Conservation (phyloP, 2,329 filamentous ascomycete species). For the Phialophora expanda region DNA sequence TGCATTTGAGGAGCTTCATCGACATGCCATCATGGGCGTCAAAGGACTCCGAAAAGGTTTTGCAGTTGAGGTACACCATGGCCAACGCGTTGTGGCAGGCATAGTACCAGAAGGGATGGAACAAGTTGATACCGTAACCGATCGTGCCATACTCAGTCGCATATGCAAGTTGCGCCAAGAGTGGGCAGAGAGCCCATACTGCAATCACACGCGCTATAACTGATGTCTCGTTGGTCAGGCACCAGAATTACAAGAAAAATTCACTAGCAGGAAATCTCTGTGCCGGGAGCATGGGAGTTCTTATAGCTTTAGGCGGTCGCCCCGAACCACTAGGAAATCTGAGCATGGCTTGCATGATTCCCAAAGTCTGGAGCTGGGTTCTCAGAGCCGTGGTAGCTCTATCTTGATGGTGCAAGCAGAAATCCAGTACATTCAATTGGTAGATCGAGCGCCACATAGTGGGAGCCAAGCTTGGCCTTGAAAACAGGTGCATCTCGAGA, state of each 20-base stretch:
- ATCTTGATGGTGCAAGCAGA: not conserved
- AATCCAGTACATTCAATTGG: not conserved
- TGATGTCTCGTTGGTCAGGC: not conserved
- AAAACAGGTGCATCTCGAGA: not conserved
- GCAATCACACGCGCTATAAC: not conserved
- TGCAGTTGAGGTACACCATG: conserved; percentile 41
- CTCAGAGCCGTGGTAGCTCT: not conserved
- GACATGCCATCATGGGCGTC: conserved; percentile 34
- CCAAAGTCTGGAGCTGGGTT: not conserved
- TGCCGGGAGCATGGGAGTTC: not conserved
- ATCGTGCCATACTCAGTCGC: conserved; percentile 38
- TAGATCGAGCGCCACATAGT: not conserved
- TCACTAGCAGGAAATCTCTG: not conserved
- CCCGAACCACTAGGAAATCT: not conserved
- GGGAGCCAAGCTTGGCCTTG: not conserved
- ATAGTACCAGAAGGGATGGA: conserved; percentile 40
- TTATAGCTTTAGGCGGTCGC: not conserved
- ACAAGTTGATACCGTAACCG: conserved; percentile 43
- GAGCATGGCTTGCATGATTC: not conserved
- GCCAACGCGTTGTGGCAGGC: conserved; percentile 42
- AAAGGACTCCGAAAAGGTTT: conserved; percentile 32
- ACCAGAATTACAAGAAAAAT: not conserved
- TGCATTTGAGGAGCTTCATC: conserved; percentile 35
- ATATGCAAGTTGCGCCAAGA: not conserved
- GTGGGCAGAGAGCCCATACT: not conserved